Conservation (phyloP, 352 stramenopile genomes). For the Globisporangium irregulare region DNA sequence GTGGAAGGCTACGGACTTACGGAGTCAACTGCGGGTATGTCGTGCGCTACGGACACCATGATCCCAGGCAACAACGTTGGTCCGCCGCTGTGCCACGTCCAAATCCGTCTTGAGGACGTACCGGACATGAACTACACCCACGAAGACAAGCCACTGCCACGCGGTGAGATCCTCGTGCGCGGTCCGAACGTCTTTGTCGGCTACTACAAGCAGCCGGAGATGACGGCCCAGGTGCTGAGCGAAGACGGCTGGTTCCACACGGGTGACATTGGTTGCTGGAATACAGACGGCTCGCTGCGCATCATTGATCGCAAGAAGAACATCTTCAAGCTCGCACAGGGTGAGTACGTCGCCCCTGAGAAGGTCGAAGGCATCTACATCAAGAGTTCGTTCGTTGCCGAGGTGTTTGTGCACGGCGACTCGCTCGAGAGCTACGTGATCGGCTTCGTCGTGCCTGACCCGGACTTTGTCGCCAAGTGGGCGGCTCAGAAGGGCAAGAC, state of each 20-base stretch:
- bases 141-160: constrained; percentile 49
- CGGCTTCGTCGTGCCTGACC: constrained; percentile 92
- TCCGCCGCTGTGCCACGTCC: constrained; percentile 68
- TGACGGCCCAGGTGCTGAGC: constrained; percentile 89
- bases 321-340: constrained; percentile 93
- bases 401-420: constrained; percentile 95
- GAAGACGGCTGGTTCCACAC: constrained; percentile 96
- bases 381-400: constrained; percentile 88
- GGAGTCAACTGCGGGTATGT: constrained; percentile 57
- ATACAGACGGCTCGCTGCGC: constrained; percentile 86
- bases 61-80: constrained; percentile 89
- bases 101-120: constrained; percentile 94
- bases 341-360: constrained; percentile 96
- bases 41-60: constrained; percentile 28
- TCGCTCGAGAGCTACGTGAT: constrained; percentile 93
- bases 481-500: constrained; percentile 43
- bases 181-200: constrained; percentile 84
- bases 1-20: constrained; percentile 96
- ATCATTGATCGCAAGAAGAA: constrained; percentile 93
- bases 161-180: constrained; percentile 83
- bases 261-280: constrained; percentile 95
- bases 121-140: constrained; percentile 96
- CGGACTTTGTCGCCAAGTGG: constrained; percentile 84
- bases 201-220: constrained; percentile 95
- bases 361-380: constrained; percentile 96